These are phyloP conservation scores for Diaporthe citri DNA, from an alignment of 2,329 filamentous ascomycete genomes.

Conservation along the genomic window DNA sequence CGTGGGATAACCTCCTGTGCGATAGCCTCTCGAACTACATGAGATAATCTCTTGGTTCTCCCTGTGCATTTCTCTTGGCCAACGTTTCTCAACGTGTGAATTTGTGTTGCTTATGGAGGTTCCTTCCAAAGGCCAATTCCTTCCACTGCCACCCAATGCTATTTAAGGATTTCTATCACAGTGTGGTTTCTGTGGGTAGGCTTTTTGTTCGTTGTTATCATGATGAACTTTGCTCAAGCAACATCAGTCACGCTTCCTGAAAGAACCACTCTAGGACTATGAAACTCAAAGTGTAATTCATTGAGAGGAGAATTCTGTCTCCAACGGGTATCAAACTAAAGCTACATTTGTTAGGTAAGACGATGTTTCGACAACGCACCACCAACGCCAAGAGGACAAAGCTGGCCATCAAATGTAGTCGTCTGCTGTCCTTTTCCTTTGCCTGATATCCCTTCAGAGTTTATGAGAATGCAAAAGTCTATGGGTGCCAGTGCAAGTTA, in stretches of 20 bases:
- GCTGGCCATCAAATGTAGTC: neutral
- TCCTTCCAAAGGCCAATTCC: neutral
- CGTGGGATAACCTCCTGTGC: too few species aligned
- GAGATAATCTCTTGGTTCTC: neutral
- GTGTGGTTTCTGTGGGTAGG: neutral
- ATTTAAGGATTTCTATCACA: too few species aligned
- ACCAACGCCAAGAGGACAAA: neutral
- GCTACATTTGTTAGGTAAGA: neutral
- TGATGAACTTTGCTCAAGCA: neutral
- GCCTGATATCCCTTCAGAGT: neutral
- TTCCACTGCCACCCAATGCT: too few species aligned
- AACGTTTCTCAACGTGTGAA: neutral
- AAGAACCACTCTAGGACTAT: neutral
- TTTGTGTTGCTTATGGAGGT: neutral
- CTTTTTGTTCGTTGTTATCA: too few species aligned
- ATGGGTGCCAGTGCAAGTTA: constrained; percentile 8
- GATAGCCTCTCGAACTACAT: neutral
- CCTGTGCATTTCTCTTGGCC: too few species aligned
- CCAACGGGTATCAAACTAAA: constrained; percentile 3
- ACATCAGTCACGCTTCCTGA: neutral
- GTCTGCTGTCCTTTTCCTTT: neutral
- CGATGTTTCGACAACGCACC: neutral
- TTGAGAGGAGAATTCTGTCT: neutral
- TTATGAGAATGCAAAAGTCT: neutral
- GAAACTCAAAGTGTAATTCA: neutral